Percentiles rank a stretch among this genome's conserved stretches.
phyloP scores from a whole-genome alignment of 2,329 filamentous ascomycete species.

The Xylariaceae sp. region DNA sequence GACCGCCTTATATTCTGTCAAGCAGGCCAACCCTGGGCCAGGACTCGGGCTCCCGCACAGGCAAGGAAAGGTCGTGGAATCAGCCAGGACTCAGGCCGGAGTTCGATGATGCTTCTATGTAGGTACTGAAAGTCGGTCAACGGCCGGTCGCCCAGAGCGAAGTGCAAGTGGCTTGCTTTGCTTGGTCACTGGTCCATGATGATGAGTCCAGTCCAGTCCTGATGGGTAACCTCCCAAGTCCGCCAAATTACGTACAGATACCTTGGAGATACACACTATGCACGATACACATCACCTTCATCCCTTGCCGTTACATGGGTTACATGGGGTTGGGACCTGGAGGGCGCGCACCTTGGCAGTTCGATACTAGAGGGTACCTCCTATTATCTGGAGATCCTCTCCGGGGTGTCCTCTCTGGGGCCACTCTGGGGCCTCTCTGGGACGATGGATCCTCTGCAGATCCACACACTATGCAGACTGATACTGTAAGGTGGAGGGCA shows the following conservation, averaged over 20 bases:
- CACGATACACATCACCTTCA: not conserved
- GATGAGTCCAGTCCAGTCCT: not conserved
- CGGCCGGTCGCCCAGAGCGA: not conserved
- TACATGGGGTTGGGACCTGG: not conserved
- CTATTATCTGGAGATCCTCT: not conserved
- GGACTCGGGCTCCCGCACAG: not conserved
- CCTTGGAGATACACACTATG: not conserved
- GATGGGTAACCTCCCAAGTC: not conserved
- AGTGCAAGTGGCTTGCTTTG: not conserved
- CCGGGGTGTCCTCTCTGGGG: no score
- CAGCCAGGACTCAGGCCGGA: not conserved
- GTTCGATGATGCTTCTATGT: not conserved
- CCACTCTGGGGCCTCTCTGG: no score
- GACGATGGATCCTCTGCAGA: no score
- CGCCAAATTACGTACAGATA: not conserved
- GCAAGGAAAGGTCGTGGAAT: not conserved
- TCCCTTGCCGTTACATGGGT: not conserved
- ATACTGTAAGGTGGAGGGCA: not conserved
- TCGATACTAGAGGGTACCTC: not conserved
- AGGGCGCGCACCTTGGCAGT: not conserved
- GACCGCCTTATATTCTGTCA: not conserved
- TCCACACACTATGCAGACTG: no score
- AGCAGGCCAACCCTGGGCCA: not conserved
- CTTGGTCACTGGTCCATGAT: not conserved
- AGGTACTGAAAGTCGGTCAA: not conserved